phyloP scores from a whole-genome alignment of 1,284 basidiomycete species.

The Tilletia caries region DNA sequence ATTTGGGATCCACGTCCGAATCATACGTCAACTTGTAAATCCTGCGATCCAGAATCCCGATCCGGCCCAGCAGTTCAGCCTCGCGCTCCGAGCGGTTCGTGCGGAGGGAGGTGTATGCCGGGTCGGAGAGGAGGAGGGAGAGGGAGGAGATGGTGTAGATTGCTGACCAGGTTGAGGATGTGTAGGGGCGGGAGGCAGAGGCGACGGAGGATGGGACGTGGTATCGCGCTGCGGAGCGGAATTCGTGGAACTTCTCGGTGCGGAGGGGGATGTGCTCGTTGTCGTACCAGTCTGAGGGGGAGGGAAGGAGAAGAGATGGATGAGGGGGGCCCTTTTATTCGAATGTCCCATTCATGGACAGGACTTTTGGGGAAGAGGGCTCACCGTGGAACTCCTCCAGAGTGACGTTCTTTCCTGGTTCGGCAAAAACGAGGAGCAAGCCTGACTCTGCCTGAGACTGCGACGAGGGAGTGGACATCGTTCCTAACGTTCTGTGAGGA shows the following conservation, averaged over 20 bases:
- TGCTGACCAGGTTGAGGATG: conserved; percentile 43
- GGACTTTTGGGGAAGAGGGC: conserved; percentile 12
- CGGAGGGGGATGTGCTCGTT: conserved; percentile 55
- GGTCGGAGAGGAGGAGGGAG: conserved; percentile 43
- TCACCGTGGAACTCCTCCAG: conserved; percentile 46
- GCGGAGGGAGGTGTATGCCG: conserved; percentile 49
- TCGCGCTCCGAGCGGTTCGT: conserved; percentile 47
- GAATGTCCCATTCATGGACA: background rate
- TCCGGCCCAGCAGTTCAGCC: conserved; percentile 49
- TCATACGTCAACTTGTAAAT: conserved; percentile 49
- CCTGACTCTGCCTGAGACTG: conserved; percentile 32
- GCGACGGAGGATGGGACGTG: conserved; percentile 9
- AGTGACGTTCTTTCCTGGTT: conserved; percentile 40
- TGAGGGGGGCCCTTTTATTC: background rate
- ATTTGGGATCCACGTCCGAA: conserved; percentile 6
- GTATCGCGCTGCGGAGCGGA: conserved; percentile 25
- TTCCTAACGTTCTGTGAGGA: background rate
- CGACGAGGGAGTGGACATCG: background rate
- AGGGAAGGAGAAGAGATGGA: background rate
- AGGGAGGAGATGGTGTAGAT: conserved; percentile 51
- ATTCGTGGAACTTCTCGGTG: conserved; percentile 26
- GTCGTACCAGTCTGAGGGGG: conserved; percentile 54
- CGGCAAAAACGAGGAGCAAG: conserved; percentile 46
- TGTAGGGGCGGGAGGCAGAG: conserved; percentile 3
- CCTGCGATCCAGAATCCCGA: conserved; percentile 53